phyloP scores from a whole-genome alignment of 805 yeast species.

The Lipomyces spencermartinsiae region DNA sequence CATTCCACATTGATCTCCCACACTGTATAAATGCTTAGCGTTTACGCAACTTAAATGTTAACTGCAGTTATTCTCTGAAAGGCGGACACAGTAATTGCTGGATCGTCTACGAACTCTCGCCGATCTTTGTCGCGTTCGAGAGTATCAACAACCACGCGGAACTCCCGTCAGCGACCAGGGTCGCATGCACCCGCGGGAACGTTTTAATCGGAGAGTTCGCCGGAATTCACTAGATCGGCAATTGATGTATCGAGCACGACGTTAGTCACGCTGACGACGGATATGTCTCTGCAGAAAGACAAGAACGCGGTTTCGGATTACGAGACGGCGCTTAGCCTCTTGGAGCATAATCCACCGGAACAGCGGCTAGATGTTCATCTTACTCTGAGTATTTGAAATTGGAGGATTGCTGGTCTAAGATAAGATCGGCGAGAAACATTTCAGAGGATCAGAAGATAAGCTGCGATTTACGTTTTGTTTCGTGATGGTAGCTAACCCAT shows the following conservation, averaged over 20 bases:
- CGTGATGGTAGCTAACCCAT: no score
- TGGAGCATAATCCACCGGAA: not conserved
- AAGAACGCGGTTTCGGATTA: not conserved
- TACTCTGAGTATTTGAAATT: not conserved
- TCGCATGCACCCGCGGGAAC: not conserved
- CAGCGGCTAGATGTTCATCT: not conserved
- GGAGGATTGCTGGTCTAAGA: conserved; percentile 5
- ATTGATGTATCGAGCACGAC: not conserved
- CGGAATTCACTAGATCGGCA: not conserved
- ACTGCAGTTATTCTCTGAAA: not conserved
- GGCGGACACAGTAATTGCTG: not conserved
- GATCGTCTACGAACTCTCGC: not conserved
- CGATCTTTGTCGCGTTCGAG: not conserved
- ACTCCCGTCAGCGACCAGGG: not conserved
- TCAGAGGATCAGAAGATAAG: conserved; percentile 3
- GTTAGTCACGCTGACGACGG: not conserved
- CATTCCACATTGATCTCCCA: no score
- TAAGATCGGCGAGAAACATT: not conserved
- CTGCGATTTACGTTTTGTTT: no score
- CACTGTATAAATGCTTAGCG: no score
- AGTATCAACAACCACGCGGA: not conserved
- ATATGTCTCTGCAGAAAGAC: not conserved
- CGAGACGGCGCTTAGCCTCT: not conserved
- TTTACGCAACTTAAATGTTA: no score
- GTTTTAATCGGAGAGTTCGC: not conserved